Evolutionary conservation across 768 basidiomycete species (phyloP).

Genomic region (Boletus patriciae): DNA sequence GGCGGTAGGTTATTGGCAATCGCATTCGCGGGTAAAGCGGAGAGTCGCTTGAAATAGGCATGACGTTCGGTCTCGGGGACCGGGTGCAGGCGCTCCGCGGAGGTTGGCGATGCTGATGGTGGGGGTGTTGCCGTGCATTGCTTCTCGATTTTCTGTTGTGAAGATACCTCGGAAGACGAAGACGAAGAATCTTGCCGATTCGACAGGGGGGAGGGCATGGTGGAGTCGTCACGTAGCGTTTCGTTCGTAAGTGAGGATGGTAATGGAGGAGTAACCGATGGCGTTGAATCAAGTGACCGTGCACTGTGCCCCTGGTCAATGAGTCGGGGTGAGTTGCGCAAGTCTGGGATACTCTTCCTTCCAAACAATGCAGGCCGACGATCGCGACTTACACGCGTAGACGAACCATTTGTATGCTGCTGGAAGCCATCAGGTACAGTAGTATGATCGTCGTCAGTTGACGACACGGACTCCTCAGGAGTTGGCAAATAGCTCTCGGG

Average conservation of each 20-base stretch:
- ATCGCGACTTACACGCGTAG: constrained; percentile 41
- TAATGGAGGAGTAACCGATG: constrained; percentile 7
- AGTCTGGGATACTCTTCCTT: constrained; percentile 88
- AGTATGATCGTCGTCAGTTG: constrained; percentile 45
- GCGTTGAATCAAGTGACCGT: constrained; percentile 28
- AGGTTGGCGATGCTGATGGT: constrained; percentile 41
- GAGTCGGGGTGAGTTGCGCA: constrained; percentile 52
- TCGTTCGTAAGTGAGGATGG: constrained; percentile 15
- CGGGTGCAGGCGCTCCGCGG: constrained; percentile 36
- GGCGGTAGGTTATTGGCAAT: constrained; percentile 68
- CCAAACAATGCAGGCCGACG: constrained; percentile 42
- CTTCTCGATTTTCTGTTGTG: constrained; percentile 25
- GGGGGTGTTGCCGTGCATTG: constrained; percentile 32
- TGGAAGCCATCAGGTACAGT: constrained; percentile 28
- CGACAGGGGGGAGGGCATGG: constrained; percentile 41
- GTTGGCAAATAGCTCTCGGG: constrained; percentile 57
- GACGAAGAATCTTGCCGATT: constrained; percentile 48
- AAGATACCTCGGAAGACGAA: constrained; percentile 35
- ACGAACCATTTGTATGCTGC: constrained; percentile 54
- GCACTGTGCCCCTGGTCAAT: constrained; percentile 29
- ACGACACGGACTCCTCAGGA: constrained; percentile 54
- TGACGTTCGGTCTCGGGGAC: constrained; percentile 75
- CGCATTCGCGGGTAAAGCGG: constrained; percentile 63
- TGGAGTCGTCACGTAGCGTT: constrained; percentile 29
- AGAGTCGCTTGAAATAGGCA: constrained; percentile 93